Conservation (phyloP, 768 basidiomycete genomes). For the Harrya chromipes region DNA sequence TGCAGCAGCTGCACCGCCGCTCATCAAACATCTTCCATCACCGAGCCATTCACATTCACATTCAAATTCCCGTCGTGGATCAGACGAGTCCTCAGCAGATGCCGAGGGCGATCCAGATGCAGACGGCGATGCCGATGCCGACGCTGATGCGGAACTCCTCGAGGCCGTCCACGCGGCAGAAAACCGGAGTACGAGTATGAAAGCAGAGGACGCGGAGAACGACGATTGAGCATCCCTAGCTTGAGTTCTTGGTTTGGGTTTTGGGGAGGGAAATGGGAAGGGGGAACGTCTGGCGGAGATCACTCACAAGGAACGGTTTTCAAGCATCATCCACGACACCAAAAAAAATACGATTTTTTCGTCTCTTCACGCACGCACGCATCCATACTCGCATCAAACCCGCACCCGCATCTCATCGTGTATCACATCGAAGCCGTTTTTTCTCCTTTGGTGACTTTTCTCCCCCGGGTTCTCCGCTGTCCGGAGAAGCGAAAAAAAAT, state of each 20-base stretch:
- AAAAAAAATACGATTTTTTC: neutral
- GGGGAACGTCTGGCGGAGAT: constrained; percentile 4
- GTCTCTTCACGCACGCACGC: neutral
- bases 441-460: neutral
- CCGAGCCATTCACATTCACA: constrained; percentile 25
- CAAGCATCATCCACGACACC: neutral
- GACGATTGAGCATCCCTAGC: constrained; percentile 16
- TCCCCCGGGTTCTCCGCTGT: constrained; percentile 9
- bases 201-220: constrained; percentile 26
- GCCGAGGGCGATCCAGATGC: constrained; percentile 35
- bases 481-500: constrained; percentile 5
- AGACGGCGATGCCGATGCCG: constrained; percentile 37
- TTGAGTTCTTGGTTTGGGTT: constrained; percentile 5
- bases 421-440: constrained; percentile 5
- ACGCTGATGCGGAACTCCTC: constrained; percentile 45
- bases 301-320: constrained; percentile 4
- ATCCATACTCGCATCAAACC: constrained; percentile 6
- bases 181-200: constrained; percentile 36
- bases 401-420: neutral
- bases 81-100: constrained; percentile 28
- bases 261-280: constrained; percentile 9
- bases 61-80: constrained; percentile 24
- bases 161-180: constrained; percentile 52
- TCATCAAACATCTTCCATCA: constrained; percentile 24
- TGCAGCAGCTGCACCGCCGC: constrained; percentile 17